phyloP scores from a whole-genome alignment of 1,284 basidiomycete genomes.

The Hymenochaete sp. region DNA sequence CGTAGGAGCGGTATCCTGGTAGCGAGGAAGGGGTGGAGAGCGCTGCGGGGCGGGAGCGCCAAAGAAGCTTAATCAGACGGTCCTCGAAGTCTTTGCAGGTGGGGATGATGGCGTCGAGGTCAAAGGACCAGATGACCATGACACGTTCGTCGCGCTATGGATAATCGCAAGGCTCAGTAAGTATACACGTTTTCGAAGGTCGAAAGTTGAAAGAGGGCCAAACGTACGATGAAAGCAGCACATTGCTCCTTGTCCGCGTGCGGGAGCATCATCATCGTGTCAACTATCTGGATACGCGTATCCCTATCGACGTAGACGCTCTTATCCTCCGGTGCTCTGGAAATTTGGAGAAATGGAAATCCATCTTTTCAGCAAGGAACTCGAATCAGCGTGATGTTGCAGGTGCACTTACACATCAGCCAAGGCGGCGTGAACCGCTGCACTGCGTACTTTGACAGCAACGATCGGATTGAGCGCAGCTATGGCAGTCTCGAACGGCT shows the following conservation, averaged over 20 bases:
- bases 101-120: constrained; percentile 61
- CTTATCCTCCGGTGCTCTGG: constrained; percentile 40
- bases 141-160: constrained; percentile 63
- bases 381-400: constrained; percentile 3
- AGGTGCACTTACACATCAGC: constrained; percentile 50
- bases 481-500: constrained; percentile 66
- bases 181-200: too few species aligned
- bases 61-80: constrained; percentile 70
- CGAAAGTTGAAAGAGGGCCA: background rate
- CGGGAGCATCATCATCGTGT: constrained; percentile 60
- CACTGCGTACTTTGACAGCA: constrained; percentile 72
- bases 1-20: constrained; percentile 3
- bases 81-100: constrained; percentile 71
- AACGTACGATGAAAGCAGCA: constrained; percentile 71
- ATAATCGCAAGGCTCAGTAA: too few species aligned
- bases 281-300: constrained; percentile 64
- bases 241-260: constrained; percentile 77
- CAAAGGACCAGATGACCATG: constrained; percentile 72
- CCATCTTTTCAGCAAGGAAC: background rate
- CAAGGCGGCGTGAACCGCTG: constrained; percentile 71
- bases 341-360: background rate
- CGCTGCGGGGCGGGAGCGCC: constrained; percentile 37
- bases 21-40: constrained; percentile 15
- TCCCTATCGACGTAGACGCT: constrained; percentile 59
- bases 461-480: constrained; percentile 70